phyloP scores from a whole-genome alignment of 306 rosid species.

The Acacia melanoxylon region DNA sequence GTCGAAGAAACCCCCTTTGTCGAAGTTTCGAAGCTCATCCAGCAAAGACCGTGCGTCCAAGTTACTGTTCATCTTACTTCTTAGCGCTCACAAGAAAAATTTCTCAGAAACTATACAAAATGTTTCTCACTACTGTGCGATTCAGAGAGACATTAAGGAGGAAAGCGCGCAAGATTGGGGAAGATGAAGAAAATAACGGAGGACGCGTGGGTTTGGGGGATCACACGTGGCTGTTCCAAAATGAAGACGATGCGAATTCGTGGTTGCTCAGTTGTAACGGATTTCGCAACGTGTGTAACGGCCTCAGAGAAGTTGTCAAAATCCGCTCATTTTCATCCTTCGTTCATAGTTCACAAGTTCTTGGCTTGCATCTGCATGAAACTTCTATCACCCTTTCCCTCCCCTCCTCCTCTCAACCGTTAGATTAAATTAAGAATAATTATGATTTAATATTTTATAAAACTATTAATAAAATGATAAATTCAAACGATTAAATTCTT shows the following conservation, averaged over 20 bases:
- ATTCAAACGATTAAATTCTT: no score
- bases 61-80: constrained; percentile 32
- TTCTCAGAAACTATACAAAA: neutral
- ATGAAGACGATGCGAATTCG: constrained; percentile 7
- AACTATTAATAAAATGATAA: no score
- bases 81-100: neutral
- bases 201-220: constrained; percentile 46
- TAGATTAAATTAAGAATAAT: no score
- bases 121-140: neutral
- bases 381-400: no score
- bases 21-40: constrained; percentile 52
- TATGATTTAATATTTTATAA: no score
- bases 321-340: neutral
- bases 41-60: constrained; percentile 45
- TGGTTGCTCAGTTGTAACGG: constrained; percentile 27
- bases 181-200: neutral
- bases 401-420: no score
- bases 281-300: constrained; percentile 26
- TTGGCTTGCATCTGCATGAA: no score
- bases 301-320: neutral
- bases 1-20: constrained; percentile 53
- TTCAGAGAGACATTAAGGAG: neutral
- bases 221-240: constrained; percentile 32
- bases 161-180: neutral
- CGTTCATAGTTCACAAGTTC: no score